phyloP scores from a whole-genome alignment of 371 early-diverging fungal species.

The Mucor irregularis region DNA sequence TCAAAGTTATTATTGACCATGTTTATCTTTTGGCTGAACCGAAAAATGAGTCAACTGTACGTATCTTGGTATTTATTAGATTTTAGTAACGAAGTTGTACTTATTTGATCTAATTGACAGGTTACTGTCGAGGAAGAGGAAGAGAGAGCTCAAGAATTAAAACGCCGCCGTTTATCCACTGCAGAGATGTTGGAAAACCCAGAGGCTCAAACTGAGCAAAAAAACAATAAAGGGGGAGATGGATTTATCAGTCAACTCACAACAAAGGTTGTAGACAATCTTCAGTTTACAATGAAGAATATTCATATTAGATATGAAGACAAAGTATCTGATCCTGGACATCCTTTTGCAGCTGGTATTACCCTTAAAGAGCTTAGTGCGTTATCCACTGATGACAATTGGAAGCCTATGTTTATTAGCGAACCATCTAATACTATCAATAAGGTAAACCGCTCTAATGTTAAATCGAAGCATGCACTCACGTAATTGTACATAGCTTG shows the following conservation, averaged over 20 bases:
- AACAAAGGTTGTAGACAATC: constrained; percentile 84
- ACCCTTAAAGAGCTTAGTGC: constrained; percentile 81
- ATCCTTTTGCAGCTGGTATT: constrained; percentile 76
- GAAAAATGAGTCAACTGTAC: constrained; percentile 55
- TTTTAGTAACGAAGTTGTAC: too few relatives aligned
- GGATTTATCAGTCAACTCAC: constrained; percentile 68
- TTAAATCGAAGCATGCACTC: not conserved
- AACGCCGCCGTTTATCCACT: constrained; percentile 79
- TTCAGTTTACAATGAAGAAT: constrained; percentile 85
- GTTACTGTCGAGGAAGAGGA: constrained; percentile 74
- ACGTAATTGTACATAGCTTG: constrained; percentile 36
- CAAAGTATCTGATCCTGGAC: constrained; percentile 59
- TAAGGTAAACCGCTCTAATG: constrained; percentile 44
- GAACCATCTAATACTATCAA: constrained; percentile 66
- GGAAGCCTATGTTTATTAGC: constrained; percentile 71
- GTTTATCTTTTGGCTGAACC: constrained; percentile 79
- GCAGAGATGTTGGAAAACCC: constrained; percentile 66
- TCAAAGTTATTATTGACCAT: constrained; percentile 74
- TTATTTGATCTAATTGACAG: constrained; percentile 13
- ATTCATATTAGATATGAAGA: constrained; percentile 90
- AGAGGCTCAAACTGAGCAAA: constrained; percentile 50
- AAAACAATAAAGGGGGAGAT: constrained; percentile 58
- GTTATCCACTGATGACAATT: constrained; percentile 77
- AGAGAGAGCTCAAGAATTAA: constrained; percentile 76
- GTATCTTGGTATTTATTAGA: too few relatives aligned